Evolutionary conservation across 176 grass and related monocot species (phyloP).

Genomic region (Carex kokanica): DNA sequence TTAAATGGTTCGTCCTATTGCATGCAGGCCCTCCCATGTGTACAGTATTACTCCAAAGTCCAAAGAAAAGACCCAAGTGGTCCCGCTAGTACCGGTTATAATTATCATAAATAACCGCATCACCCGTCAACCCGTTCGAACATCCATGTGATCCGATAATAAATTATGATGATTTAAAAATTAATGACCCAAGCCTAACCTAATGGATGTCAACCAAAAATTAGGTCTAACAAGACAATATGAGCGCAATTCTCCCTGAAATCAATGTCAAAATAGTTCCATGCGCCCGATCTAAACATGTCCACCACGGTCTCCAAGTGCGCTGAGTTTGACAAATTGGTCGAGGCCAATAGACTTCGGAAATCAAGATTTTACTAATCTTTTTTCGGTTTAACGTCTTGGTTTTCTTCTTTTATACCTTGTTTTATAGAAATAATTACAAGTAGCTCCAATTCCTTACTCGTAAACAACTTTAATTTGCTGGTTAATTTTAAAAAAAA

Average conservation of each 20-base stretch:
- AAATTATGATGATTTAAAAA: neutral
- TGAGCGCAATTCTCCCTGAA: neutral
- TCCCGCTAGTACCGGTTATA: neutral
- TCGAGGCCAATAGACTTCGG: neutral
- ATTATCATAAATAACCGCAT: neutral
- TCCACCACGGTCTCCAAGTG: neutral
- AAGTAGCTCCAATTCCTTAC: no score
- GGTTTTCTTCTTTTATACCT: neutral
- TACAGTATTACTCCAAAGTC: neutral
- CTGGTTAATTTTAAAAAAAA: no score
- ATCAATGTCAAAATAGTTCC: neutral
- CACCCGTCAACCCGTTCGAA: slow-evolving; percentile 4
- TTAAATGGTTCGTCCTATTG: slow-evolving; percentile 2
- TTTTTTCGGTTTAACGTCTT: neutral
- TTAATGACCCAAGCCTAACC: neutral
- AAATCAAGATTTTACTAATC: neutral
- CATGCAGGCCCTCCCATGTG: slow-evolving; percentile 15
- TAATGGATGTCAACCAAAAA: neutral
- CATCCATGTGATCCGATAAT: neutral
- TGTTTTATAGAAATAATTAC: no score
- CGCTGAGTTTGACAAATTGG: neutral
- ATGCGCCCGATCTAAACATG: neutral
- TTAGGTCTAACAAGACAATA: neutral
- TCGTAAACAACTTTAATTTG: no score
- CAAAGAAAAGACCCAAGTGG: neutral